Conservation (phyloP, 176 grass and related monocot species). For the Rhipidocladum racemiflorum region DNA sequence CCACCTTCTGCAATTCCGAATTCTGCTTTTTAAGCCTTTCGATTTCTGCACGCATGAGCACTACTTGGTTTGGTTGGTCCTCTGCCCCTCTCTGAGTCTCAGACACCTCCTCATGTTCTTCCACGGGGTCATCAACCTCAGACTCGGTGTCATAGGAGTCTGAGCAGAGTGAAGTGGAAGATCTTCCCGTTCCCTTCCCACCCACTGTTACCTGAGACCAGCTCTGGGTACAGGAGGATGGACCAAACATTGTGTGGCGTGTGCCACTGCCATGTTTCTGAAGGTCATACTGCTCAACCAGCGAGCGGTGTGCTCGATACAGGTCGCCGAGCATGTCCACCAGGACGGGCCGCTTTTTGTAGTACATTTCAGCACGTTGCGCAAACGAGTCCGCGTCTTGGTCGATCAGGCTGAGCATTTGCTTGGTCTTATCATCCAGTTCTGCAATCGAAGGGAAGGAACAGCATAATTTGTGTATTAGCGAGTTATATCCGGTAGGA, state of each 20-base stretch:
- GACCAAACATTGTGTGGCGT: constrained; percentile 36
- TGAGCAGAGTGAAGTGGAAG: constrained; percentile 32
- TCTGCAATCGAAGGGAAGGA: constrained; percentile 33
- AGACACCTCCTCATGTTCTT: background rate
- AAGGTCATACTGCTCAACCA: constrained; percentile 76
- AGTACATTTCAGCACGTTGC: constrained; percentile 90
- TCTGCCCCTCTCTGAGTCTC: background rate
- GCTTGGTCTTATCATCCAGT: constrained; percentile 76
- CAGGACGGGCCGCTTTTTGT: constrained; percentile 76
- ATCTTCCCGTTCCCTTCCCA: constrained; percentile 14
- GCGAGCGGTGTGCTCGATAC: constrained; percentile 70
- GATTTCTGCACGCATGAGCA: constrained; percentile 44
- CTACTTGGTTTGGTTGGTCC: constrained; percentile 11
- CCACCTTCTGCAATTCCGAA: constrained; percentile 28
- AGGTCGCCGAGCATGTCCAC: constrained; percentile 79
- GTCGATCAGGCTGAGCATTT: constrained; percentile 84
- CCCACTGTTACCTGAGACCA: background rate
- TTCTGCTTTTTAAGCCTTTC: constrained; percentile 37
- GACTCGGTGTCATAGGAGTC: constrained; percentile 57
- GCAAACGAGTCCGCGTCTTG: constrained; percentile 90
- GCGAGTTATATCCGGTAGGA: background rate
- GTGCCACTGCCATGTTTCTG: constrained; percentile 46
- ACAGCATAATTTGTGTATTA: background rate
- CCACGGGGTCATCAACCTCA: constrained; percentile 75
- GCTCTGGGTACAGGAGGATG: constrained; percentile 38